phyloP scores from a whole-genome alignment of 2,329 filamentous ascomycete genomes.

The Xylariaceae sp. region DNA sequence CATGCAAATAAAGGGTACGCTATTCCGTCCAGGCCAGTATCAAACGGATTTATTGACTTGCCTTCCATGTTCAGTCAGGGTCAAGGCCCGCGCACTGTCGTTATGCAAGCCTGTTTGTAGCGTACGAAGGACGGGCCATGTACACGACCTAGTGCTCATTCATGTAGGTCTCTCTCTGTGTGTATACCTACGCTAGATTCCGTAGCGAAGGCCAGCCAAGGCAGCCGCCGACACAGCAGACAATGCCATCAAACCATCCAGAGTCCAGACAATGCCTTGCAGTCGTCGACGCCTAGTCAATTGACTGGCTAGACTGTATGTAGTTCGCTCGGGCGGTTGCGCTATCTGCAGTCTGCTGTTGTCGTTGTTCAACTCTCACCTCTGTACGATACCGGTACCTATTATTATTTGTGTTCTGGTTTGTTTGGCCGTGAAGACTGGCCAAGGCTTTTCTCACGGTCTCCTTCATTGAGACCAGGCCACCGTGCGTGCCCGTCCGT shows the following conservation, averaged over 20 bases:
- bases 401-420: conserved; percentile 8
- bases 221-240: neutral
- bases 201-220: neutral
- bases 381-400: too few relatives aligned
- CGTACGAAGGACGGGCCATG: neutral
- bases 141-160: neutral
- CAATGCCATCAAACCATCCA: neutral
- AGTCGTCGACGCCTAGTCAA: neutral
- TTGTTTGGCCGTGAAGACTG: conserved; percentile 15
- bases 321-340: conserved; percentile 7
- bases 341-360: neutral
- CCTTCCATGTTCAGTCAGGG: neutral
- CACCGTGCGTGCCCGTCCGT: neutral
- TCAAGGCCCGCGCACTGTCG: conserved; percentile 8
- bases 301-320: conserved; percentile 1
- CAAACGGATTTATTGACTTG: conserved; percentile 6
- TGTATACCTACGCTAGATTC: too few relatives aligned
- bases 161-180: neutral
- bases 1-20: neutral
- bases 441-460: conserved; percentile 6
- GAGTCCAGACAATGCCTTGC: neutral
- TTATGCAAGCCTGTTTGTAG: conserved; percentile 17
- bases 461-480: conserved; percentile 10
- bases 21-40: neutral
- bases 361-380: neutral